Conservation (phyloP, 345 rosid genomes). For the Euclidium syriacum region DNA sequence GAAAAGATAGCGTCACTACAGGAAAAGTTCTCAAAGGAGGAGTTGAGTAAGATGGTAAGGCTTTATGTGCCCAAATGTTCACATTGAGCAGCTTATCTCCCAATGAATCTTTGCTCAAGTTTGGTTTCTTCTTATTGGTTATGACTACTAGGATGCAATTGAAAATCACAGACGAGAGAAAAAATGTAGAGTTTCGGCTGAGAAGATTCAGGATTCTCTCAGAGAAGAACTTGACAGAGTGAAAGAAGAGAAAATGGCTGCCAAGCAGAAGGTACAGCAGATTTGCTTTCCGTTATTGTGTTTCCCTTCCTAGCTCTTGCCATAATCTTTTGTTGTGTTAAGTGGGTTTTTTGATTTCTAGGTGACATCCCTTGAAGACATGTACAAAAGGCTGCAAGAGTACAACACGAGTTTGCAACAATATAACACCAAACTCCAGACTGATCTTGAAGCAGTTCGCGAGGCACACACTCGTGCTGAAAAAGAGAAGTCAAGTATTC, state of each 20-base stretch:
- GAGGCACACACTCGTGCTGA: conserved; percentile 64
- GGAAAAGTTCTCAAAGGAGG: conserved; percentile 54
- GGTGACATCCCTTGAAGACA: conserved; percentile 63
- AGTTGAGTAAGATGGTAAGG: conserved; percentile 63
- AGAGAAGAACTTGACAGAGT: conserved; percentile 60
- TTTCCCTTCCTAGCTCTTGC: not conserved
- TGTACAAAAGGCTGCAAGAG: conserved; percentile 73
- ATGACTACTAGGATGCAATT: conserved; percentile 55
- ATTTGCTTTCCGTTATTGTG: not conserved
- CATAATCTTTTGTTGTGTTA: not conserved
- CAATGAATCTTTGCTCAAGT: not conserved
- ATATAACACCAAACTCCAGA: conserved; percentile 69
- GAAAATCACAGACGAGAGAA: conserved; percentile 53
- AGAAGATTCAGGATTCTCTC: conserved; percentile 54
- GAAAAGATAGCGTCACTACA: conserved; percentile 42
- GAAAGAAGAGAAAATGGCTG: conserved; percentile 57
- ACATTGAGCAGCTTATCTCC: not conserved
- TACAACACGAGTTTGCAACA: conserved; percentile 81
- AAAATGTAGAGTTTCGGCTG: conserved; percentile 57
- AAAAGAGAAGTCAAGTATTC: conserved; percentile 67
- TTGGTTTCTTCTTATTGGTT: not conserved
- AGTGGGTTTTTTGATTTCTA: conserved; percentile 23
- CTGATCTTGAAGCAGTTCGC: conserved; percentile 51
- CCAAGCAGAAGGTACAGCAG: conserved; percentile 57
- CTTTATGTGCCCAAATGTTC: not conserved